Conservation (phyloP, 2,329 filamentous ascomycete genomes). For the Neopestalotiopsis sp. region DNA sequence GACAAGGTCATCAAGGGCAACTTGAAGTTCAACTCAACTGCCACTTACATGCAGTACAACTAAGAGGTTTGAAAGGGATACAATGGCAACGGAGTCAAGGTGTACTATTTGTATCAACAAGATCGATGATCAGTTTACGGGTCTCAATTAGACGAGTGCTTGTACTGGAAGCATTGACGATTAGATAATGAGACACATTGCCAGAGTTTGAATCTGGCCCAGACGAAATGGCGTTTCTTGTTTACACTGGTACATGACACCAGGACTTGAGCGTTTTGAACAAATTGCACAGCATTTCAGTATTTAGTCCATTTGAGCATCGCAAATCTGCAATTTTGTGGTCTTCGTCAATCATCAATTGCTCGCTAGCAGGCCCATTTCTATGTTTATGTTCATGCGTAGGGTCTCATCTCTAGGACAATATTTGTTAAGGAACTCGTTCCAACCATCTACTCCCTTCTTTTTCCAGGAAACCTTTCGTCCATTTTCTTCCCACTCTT, state of each 20-base stretch:
- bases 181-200: constrained; percentile 14
- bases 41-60: constrained; percentile 99
- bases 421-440: background rate
- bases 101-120: constrained; percentile 21
- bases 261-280: background rate
- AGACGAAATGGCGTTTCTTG: background rate
- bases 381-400: too few relatives aligned
- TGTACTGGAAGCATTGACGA: constrained; percentile 13
- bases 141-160: constrained; percentile 14
- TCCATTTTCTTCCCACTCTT: background rate
- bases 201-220: constrained; percentile 1
- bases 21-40: constrained; percentile 98
- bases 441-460: background rate
- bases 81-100: constrained; percentile 15
- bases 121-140: constrained; percentile 8
- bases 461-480: background rate
- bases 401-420: background rate
- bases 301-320: too few relatives aligned
- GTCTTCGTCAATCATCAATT: too few relatives aligned
- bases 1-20: constrained; percentile 99
- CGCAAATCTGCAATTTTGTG: too few relatives aligned
- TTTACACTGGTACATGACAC: background rate
- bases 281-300: too few relatives aligned
- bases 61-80: constrained; percentile 50
- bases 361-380: too few relatives aligned